Evolutionary conservation across 2,329 filamentous ascomycete species (phyloP).

Genomic region (Aureobasidium sp.): DNA sequence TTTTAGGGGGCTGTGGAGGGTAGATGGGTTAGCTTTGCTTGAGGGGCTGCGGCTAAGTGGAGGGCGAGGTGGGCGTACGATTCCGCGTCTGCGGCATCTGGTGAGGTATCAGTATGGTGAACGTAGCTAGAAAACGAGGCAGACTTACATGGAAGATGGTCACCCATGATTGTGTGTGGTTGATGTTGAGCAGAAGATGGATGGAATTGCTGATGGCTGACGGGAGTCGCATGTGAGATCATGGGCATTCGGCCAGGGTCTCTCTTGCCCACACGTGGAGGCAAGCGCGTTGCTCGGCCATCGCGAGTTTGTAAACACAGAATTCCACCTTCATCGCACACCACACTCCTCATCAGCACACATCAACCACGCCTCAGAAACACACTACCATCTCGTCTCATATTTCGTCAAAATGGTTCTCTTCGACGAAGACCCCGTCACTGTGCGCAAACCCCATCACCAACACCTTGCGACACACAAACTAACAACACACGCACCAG

Average conservation of each 20-base stretch:
- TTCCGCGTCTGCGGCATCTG: conserved; percentile 96
- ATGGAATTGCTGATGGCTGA: not conserved
- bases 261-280: not conserved
- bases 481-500: conserved; percentile 38
- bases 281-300: conserved; percentile 8
- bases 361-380: not conserved
- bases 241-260: not conserved
- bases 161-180: conserved; percentile 30
- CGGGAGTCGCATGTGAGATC: conserved; percentile 8
- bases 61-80: conserved; percentile 50
- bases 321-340: not conserved
- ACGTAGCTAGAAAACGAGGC: conserved; percentile 8
- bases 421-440: conserved; percentile 86
- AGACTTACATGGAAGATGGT: conserved; percentile 45
- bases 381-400: not conserved
- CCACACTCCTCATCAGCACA: not conserved
- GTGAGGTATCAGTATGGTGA: conserved; percentile 22
- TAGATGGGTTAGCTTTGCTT: not conserved
- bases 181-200: not conserved
- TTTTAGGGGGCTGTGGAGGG: conserved; percentile 65
- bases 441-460: conserved; percentile 47
- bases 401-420: conserved; percentile 57
- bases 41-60: not conserved
- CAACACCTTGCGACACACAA: conserved; percentile 10
- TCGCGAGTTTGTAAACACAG: conserved; percentile 3